Conservation (phyloP, 1,284 basidiomycete genomes). For the Cryptococcus sp. region DNA sequence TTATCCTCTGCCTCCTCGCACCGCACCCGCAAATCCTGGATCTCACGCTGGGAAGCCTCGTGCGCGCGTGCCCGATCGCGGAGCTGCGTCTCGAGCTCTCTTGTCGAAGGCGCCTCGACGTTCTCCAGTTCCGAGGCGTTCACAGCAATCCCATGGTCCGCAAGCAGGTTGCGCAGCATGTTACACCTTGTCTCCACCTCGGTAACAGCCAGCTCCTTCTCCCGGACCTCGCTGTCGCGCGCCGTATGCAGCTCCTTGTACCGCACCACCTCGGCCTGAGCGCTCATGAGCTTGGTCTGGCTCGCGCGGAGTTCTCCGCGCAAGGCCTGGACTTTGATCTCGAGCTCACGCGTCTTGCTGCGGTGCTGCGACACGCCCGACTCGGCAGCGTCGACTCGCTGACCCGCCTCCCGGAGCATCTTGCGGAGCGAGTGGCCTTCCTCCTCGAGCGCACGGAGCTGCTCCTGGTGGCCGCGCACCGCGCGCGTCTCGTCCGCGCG, state of each 20-base stretch:
- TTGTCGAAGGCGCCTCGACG: constrained; percentile 25
- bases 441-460: constrained; percentile 71
- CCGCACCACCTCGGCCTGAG: constrained; percentile 67
- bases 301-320: constrained; percentile 75
- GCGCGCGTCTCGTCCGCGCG: constrained; percentile 73
- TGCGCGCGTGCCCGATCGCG: constrained; percentile 68
- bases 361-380: constrained; percentile 68
- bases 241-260: constrained; percentile 65
- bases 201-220: constrained; percentile 65
- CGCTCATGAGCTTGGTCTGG: constrained; percentile 69
- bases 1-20: constrained; percentile 71
- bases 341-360: constrained; percentile 62
- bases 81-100: constrained; percentile 70
- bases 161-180: constrained; percentile 78
- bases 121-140: constrained; percentile 63
- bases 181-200: constrained; percentile 72
- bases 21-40: constrained; percentile 57
- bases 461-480: constrained; percentile 70
- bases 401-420: constrained; percentile 72
- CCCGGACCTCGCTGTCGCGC: constrained; percentile 67
- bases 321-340: constrained; percentile 66
- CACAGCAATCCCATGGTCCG: constrained; percentile 77
- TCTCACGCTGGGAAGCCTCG: constrained; percentile 55
- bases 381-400: constrained; percentile 67
- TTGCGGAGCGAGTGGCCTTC: constrained; percentile 69